phyloP scores from a whole-genome alignment of 2,329 filamentous ascomycete species.

The Colletotrichum paranaense region DNA sequence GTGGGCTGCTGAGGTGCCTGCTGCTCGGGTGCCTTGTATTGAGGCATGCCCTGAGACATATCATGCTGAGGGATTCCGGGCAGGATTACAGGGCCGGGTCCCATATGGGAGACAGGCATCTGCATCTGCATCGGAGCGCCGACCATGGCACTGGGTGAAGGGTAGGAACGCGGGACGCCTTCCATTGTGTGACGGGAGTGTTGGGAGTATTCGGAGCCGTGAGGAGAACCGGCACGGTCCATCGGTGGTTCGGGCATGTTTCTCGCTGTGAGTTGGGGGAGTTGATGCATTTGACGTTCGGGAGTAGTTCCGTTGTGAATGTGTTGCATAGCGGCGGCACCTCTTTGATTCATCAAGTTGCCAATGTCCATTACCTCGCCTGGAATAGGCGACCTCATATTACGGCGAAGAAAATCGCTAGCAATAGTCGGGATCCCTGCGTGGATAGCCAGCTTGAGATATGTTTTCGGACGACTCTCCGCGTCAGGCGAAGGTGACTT shows the following conservation, averaged over 20 bases:
- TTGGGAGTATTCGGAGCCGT: slow-evolving; percentile 69
- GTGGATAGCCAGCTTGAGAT: slow-evolving; percentile 29
- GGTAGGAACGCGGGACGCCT: slow-evolving; percentile 61
- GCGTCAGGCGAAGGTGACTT: slow-evolving; percentile 35
- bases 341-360: slow-evolving; percentile 64
- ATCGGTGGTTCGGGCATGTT: slow-evolving; percentile 46
- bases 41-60: slow-evolving; percentile 41
- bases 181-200: slow-evolving; percentile 60
- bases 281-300: slow-evolving; percentile 39
- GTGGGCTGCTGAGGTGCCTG: slow-evolving; percentile 31
- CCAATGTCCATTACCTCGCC: slow-evolving; percentile 65
- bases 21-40: slow-evolving; percentile 37
- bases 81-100: slow-evolving; percentile 53
- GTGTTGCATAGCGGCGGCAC: slow-evolving; percentile 45
- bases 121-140: slow-evolving; percentile 50
- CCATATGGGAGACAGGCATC: slow-evolving; percentile 49
- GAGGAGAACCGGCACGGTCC: slow-evolving; percentile 67
- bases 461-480: slow-evolving; percentile 18
- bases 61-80: slow-evolving; percentile 50
- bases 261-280: slow-evolving; percentile 41
- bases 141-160: slow-evolving; percentile 65
- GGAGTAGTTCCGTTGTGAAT: slow-evolving; percentile 39
- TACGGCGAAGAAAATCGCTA: slow-evolving; percentile 37
- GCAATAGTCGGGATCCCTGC: slow-evolving; percentile 24
- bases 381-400: slow-evolving; percentile 56